Base-by-base conservation (phyloP, 2,329 filamentous ascomycete species). In the Davidsoniella neocaledoniae region DNA sequence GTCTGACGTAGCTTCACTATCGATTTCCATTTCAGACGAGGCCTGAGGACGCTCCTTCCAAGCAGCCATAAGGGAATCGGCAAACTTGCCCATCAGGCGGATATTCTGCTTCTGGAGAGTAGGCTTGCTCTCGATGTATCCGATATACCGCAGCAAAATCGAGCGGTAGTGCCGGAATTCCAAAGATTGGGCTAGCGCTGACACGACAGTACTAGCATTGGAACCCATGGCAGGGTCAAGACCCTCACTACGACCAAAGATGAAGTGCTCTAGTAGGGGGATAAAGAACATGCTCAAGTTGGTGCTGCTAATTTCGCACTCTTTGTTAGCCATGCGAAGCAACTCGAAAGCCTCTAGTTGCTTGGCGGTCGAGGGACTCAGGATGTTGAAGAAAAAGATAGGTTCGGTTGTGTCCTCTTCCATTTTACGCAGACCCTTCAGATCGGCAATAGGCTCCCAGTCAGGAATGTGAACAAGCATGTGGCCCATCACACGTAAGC, bases 111-210 rank as follows among this genome's bases (percentile, higher is more conserved):
- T 96, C 61, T 91, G 84, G 57, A 83, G 72, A 16, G 93, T 84
- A 25, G 83, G 79, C 60, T 88, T 90, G 43, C 77, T 81, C 58
- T 79, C 76, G 54, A 96, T 72, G 59, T 91, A 93, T 47, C 81
- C 76, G 51, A 86, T 82, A 59, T 91, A 96, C 52, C 87, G 76
- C 58, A 83, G 79, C 55, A 98, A 75, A 12, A 90, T 79, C 5
- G 84, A 83, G 39, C 86, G 79, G 66, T 90, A 96, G 57, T 94
- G 87, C 38, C 79, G 81, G 88, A 90, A 96, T 59, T 91, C 86
- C 12, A 98, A 66, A 53, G 79, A 86, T 54, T 76, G 72, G 4
- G 83, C 79, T 50, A 98, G 64, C 23, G 74, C 71, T 2, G 84
- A 81, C 53, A 98, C 81, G 0, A 87, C 83, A 8, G 73, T 76